These are phyloP conservation scores for Paxillus ammoniavirescens DNA, from an alignment of 768 basidiomycete species.

Conservation along the genomic window DNA sequence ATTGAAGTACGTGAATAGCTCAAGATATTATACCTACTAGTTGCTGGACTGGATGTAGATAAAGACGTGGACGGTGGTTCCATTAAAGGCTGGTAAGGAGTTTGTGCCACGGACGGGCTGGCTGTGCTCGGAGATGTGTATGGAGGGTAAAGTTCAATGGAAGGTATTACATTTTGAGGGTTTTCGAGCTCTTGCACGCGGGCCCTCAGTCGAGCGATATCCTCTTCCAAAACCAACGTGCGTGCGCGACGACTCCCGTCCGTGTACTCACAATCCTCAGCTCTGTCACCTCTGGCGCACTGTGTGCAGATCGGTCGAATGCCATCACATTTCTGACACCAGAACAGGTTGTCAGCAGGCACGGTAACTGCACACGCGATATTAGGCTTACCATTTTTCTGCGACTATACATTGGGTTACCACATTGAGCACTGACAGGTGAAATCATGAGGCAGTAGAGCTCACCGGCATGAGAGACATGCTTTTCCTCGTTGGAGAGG, in stretches of 20 bases:
- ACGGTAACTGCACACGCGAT: too few relatives aligned
- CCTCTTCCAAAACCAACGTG: slow-evolving; percentile 60
- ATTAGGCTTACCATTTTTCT: slow-evolving; percentile 44
- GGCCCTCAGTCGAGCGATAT: slow-evolving; percentile 52
- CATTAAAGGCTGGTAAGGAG: not conserved
- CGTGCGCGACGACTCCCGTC: slow-evolving; percentile 61
- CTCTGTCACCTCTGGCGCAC: slow-evolving; percentile 56
- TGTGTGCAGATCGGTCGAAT: slow-evolving; percentile 62
- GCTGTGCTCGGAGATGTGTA: slow-evolving; percentile 28
- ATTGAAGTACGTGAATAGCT: not conserved
- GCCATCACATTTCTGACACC: slow-evolving; percentile 63
- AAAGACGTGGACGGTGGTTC: not conserved
- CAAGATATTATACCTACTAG: not conserved
- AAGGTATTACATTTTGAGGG: slow-evolving; percentile 45
- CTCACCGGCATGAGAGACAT: slow-evolving; percentile 52
- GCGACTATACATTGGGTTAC: slow-evolving; percentile 30
- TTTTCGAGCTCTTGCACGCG: slow-evolving; percentile 58
- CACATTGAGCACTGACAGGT: not conserved
- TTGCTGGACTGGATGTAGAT: slow-evolving; percentile 5
- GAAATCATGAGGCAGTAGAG: not conserved
- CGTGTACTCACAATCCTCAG: slow-evolving; percentile 70
- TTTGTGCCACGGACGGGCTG: not conserved
- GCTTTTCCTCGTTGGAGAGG: slow-evolving; percentile 48
- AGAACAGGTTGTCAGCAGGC: not conserved
- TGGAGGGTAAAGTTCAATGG: slow-evolving; percentile 51